phyloP scores from a whole-genome alignment of 148 eudicot genomes.

The Vaccinium vitisidaea region DNA sequence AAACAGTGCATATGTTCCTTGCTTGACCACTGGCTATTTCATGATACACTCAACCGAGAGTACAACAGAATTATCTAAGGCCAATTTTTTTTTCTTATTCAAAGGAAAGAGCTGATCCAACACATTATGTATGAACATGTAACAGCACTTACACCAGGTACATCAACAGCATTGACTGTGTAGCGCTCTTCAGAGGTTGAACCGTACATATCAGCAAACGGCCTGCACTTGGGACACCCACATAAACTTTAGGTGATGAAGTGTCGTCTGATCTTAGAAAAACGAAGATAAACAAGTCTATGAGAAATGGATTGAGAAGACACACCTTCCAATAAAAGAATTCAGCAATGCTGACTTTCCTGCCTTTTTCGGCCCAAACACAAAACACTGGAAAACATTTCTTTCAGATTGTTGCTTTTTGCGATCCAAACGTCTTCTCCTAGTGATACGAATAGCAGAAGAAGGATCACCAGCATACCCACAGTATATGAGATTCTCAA shows the following conservation, averaged over 20 bases:
- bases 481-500: conserved; percentile 79
- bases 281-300: background rate
- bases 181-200: conserved; percentile 52
- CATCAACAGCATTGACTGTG: conserved; percentile 66
- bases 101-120: background rate
- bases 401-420: conserved; percentile 81
- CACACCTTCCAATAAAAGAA: conserved; percentile 75
- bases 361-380: conserved; percentile 85
- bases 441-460: conserved; percentile 76
- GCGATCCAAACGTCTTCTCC: conserved; percentile 79
- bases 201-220: conserved; percentile 48
- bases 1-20: conserved; percentile 8
- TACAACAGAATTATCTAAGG: background rate
- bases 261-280: background rate
- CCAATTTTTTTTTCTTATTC: background rate
- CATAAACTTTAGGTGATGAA: background rate
- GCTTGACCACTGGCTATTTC: background rate
- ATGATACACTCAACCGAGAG: background rate
- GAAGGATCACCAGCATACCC: conserved; percentile 83
- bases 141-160: conserved; percentile 45
- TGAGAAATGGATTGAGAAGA: background rate
- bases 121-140: background rate
- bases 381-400: conserved; percentile 89
- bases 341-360: conserved; percentile 80
- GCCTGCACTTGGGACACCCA: conserved; percentile 36